Evolutionary conservation across 2,329 filamentous ascomycete genomes (phyloP).

Genomic region (Colletotrichum karsti): DNA sequence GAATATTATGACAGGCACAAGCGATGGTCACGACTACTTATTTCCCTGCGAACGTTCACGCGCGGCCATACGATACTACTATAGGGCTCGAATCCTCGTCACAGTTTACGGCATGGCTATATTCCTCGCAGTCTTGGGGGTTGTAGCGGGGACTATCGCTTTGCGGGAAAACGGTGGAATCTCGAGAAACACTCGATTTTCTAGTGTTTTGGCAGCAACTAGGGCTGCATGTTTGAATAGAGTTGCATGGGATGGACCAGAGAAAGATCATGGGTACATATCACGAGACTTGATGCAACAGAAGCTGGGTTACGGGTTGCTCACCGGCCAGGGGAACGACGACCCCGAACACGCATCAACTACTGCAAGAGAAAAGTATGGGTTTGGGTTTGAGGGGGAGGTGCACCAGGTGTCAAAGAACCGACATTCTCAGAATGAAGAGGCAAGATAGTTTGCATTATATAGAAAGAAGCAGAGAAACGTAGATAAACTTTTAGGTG

Average conservation of each 20-base stretch:
- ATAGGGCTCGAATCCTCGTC: constrained; percentile 38
- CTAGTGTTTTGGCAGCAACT: constrained; percentile 45
- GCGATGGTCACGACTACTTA: not conserved
- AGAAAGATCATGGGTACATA: not conserved
- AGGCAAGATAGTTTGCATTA: too few relatives aligned
- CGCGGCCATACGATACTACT: constrained; percentile 36
- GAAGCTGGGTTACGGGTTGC: not conserved
- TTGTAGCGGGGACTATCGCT: constrained; percentile 37
- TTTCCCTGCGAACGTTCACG: constrained; percentile 38
- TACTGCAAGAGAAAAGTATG: not conserved
- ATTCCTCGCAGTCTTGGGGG: constrained; percentile 32
- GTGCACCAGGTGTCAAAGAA: not conserved
- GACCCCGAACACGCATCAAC: not conserved
- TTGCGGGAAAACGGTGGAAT: constrained; percentile 38
- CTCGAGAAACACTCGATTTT: constrained; percentile 42
- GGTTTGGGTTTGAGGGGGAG: not conserved
- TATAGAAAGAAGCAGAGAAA: too few relatives aligned
- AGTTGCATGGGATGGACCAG: constrained; percentile 29
- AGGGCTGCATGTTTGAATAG: constrained; percentile 41
- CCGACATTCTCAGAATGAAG: too few relatives aligned
- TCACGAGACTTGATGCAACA: not conserved
- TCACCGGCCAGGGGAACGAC: rapidly evolving
- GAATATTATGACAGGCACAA: not conserved
- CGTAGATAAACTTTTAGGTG: too few relatives aligned
- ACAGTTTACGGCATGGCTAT: constrained; percentile 40